Evolutionary conservation across 768 basidiomycete species (phyloP).

Genomic region (Leccinellum rugosiceps): DNA sequence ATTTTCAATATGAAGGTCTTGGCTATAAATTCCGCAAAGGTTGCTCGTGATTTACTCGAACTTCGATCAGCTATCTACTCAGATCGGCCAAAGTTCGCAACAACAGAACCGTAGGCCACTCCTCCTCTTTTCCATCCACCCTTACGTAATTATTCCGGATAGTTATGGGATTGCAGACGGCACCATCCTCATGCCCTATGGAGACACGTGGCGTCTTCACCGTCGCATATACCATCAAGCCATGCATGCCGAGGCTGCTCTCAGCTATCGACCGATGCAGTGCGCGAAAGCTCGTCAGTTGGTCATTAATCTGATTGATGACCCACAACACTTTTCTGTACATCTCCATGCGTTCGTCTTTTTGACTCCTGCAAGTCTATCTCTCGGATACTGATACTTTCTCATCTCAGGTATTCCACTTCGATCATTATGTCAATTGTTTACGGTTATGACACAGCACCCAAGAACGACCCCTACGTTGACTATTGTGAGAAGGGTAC

Average conservation of each 20-base stretch:
- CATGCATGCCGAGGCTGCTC: conserved; percentile 27
- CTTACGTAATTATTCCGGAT: neutral
- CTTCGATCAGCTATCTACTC: conserved; percentile 32
- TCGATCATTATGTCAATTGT: conserved; percentile 27
- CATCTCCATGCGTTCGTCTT: conserved; percentile 27
- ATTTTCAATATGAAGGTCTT: conserved; percentile 24
- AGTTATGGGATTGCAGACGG: conserved; percentile 36
- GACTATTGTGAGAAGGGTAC: conserved; percentile 16
- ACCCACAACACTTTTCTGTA: conserved; percentile 22
- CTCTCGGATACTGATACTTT: neutral
- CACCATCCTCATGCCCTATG: conserved; percentile 35
- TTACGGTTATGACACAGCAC: conserved; percentile 23
- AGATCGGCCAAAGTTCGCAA: conserved; percentile 28
- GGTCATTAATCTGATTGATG: conserved; percentile 30
- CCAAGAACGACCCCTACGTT: conserved; percentile 21
- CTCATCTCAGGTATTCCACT: conserved; percentile 22
- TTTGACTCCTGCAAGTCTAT: neutral
- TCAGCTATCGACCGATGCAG: conserved; percentile 34
- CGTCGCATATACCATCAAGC: conserved; percentile 34
- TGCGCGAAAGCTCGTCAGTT: conserved; percentile 30
- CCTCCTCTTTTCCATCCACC: neutral
- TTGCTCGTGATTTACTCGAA: conserved; percentile 28
- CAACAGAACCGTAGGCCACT: conserved; percentile 19
- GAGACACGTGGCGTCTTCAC: conserved; percentile 38
- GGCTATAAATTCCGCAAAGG: conserved; percentile 27